Base-by-base conservation (phyloP, 2,329 filamentous ascomycete genomes). In the Cercospora sesami region DNA sequence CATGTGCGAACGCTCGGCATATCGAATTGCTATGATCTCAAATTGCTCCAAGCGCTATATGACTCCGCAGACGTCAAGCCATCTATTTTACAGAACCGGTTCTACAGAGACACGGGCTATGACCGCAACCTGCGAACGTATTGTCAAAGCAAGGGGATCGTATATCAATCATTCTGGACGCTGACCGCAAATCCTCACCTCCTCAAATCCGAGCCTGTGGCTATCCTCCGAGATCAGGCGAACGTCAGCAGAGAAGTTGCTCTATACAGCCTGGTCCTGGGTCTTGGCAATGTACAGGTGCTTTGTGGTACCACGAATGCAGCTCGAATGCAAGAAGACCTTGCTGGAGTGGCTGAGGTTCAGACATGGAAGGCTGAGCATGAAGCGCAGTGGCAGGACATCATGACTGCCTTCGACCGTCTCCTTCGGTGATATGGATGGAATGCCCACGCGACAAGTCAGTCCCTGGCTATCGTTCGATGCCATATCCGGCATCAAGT, bases 21-120 rank as follows among this genome's bases (percentile, higher is more conserved):
- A 65, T 93, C 90, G 64, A 95, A 95, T 78, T 86, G 86, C n/a
- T 81, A 83, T n/a, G 51, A 72, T 36, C 79, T 90, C 1, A 77
- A 82, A 0, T 78, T 87, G 1, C 82, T 95, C 0, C 77, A 84
- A 63, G 78, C 80, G 4, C 79, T 93, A 0, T 82, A 83, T 67
- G 75, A 81, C 3, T 73, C 80, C 18, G 81, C 82, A 3, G 79
- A 73, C 0, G 75, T 87, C 72, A 86, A 85, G 71, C 87, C 86
- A 0, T 82, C 85, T 1, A 85, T 93, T 1, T 89, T 94, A 5
- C 92, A 95, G 80, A 94, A 95, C 75, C 86, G 90, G 1, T 92
- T 95, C 79, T 86, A 89, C 75, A 78, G 80, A 1, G 79, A 80
- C 2, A 90, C 87, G 0, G 75, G 77, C 2, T 91, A 86, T 73